Evolutionary conservation across 345 rosid genomes (phyloP).

Genomic region (Passiflora organensis): DNA sequence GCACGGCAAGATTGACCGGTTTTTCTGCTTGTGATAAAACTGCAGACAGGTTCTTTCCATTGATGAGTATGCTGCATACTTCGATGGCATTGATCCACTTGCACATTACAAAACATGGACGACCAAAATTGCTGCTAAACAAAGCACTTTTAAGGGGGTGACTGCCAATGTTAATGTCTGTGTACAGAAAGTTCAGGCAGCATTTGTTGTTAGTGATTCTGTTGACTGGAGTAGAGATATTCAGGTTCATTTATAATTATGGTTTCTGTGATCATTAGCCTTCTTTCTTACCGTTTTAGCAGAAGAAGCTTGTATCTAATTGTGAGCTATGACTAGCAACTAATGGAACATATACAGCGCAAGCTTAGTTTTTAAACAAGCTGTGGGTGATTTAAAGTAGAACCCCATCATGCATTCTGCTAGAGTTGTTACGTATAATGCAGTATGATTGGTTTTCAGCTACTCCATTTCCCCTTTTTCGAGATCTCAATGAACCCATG

Average conservation of each 20-base stretch:
- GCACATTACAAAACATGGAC: conserved; percentile 63
- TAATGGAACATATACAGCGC: too few relatives aligned
- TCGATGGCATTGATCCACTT: conserved; percentile 78
- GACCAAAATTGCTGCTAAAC: conserved; percentile 21
- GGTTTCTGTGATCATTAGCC: not conserved
- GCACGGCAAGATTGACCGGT: too few relatives aligned
- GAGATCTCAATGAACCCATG: too few relatives aligned
- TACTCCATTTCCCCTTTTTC: too few relatives aligned
- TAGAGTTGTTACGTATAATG: too few relatives aligned
- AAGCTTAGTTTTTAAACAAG: too few relatives aligned
- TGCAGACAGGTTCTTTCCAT: conserved; percentile 80
- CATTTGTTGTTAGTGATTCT: conserved; percentile 80
- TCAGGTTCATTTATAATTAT: conserved; percentile 78
- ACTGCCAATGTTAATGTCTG: conserved; percentile 20
- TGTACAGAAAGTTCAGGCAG: conserved; percentile 69
- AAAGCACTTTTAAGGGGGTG: conserved; percentile 14
- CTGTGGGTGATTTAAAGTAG: too few relatives aligned
- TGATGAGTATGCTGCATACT: conserved; percentile 72
- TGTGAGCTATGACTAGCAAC: not conserved
- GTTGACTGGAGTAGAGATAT: conserved; percentile 92
- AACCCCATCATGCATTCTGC: too few relatives aligned
- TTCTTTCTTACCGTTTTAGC: not conserved
- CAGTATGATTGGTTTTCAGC: too few relatives aligned
- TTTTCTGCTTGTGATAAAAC: not conserved
- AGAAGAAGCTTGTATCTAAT: not conserved